Evolutionary conservation across 176 grass and related monocot species (phyloP), one percentile per base, ranked within the genome.

Genomic region (Triticum timopheevii): DNA sequence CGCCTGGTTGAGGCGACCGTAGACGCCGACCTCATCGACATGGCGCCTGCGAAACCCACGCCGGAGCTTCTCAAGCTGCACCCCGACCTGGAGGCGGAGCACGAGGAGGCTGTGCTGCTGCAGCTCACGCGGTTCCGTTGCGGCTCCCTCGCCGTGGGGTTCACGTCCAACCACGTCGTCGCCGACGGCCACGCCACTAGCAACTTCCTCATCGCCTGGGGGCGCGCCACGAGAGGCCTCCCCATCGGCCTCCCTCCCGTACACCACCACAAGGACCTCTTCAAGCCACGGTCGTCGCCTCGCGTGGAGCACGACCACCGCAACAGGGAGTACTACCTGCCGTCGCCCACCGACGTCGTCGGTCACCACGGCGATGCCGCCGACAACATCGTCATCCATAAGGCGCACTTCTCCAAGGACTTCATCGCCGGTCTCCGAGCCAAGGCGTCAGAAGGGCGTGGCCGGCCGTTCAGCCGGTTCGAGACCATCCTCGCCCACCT

Each of bases 331-430:
- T 70, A 77, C 47, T 56, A 54, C 47, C 17, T 20, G 27, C 74
- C 74, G 8, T 77, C 47, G 0, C 2, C 73, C 4, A 33, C 7
- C 4, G 2, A 28, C 17, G 8, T 33, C 1, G 74, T 54, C 45
- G 9, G 16, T 16, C 45, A 77, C 16, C 74, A 56, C 16, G 47
- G 25, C 15, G 47, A 34, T 2, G 61, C 65, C 58, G 52, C 44
- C 8, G 47, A 77, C 47, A 56, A 30, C 74, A 77, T 93, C 36
- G 78, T 91, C 6, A 83, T 97, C 77, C 90, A 89, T 35, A 92
- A 93, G 63, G 76, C 83, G 27, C 93, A 93, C 78, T 97, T 97
- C 83, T 82, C 88, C 23, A 90, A 87, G 33, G 89, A 97, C 22
- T 97, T 97, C 79, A 61, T 94, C 5, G 80, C 83, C 19, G 82